Conservation (phyloP, 176 grass and related monocot species). For the Eleusine coracana region DNA sequence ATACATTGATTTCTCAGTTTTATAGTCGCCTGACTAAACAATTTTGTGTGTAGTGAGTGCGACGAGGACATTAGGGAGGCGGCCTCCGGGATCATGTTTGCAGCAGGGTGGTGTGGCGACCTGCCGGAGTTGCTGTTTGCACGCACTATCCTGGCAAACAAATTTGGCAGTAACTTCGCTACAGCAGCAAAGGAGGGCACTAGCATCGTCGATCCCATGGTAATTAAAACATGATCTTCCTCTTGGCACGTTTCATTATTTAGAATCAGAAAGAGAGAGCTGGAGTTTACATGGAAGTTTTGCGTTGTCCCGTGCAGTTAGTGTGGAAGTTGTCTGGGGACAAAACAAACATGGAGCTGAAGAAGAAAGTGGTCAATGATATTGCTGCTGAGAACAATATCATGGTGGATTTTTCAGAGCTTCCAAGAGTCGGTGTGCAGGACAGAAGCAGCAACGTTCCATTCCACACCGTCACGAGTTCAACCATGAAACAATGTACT, state of each 20-base stretch:
- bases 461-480: neutral
- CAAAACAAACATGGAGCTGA: conserved; percentile 37
- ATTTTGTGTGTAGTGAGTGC: conserved; percentile 39
- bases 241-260: neutral
- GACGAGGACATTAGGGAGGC: conserved; percentile 39
- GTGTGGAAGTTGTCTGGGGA: conserved; percentile 44
- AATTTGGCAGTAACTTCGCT: conserved; percentile 47
- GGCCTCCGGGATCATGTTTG: conserved; percentile 44
- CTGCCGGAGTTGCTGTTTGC: conserved; percentile 46
- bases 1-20: neutral
- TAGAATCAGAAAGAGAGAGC: neutral
- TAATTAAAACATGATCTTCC: neutral
- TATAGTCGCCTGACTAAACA: neutral
- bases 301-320: conserved; percentile 41
- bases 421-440: neutral
- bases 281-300: conserved; percentile 2
- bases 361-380: conserved; percentile 48
- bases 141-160: conserved; percentile 41
- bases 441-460: neutral
- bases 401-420: conserved; percentile 27
- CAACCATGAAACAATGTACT: neutral
- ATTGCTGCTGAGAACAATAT: conserved; percentile 41
- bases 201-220: conserved; percentile 30
- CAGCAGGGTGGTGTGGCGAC: conserved; percentile 43
- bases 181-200: conserved; percentile 24